Percentiles rank a stretch among this genome's conserved stretches.
phyloP scores from a whole-genome alignment of 2,329 filamentous ascomycete species.

The Aureobasidium zeae region DNA sequence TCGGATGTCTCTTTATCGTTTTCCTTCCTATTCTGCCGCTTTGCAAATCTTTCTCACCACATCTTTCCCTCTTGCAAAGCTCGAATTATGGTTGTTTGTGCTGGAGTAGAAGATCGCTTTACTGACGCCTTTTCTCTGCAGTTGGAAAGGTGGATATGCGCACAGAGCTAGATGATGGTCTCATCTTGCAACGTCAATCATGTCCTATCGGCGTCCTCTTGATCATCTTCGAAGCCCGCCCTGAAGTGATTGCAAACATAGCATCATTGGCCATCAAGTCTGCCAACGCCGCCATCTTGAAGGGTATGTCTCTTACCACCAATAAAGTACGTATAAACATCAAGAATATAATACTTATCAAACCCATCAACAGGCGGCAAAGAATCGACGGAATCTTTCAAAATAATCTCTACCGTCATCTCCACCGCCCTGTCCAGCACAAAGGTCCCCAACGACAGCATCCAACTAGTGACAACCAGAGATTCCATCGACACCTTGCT shows the following conservation, averaged over 20 bases:
- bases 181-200: slow-evolving; percentile 77
- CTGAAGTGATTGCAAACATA: slow-evolving; percentile 97
- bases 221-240: slow-evolving; percentile 95
- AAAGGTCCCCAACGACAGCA: slow-evolving; percentile 70
- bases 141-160: slow-evolving; percentile 77
- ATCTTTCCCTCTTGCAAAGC: too few species aligned
- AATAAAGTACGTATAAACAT: background rate
- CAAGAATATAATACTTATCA: too few species aligned
- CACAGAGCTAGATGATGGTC: slow-evolving; percentile 76
- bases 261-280: slow-evolving; percentile 93
- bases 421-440: slow-evolving; percentile 64
- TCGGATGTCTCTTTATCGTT: too few species aligned
- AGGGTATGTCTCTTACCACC: slow-evolving; percentile 48
- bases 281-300: slow-evolving; percentile 91
- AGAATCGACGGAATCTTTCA: slow-evolving; percentile 91
- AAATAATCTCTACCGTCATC: slow-evolving; percentile 79
- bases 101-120: background rate
- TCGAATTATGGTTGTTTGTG: too few species aligned
- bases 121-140: slow-evolving; percentile 27
- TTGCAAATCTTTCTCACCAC: too few species aligned
- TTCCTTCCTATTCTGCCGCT: too few species aligned
- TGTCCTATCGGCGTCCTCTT: slow-evolving; percentile 96
- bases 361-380: slow-evolving; percentile 59
- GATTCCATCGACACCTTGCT: slow-evolving; percentile 86
- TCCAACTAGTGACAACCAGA: slow-evolving; percentile 89